Conservation (phyloP, 352 stramenopile genomes). For the Halophytophthora batemanensis region DNA sequence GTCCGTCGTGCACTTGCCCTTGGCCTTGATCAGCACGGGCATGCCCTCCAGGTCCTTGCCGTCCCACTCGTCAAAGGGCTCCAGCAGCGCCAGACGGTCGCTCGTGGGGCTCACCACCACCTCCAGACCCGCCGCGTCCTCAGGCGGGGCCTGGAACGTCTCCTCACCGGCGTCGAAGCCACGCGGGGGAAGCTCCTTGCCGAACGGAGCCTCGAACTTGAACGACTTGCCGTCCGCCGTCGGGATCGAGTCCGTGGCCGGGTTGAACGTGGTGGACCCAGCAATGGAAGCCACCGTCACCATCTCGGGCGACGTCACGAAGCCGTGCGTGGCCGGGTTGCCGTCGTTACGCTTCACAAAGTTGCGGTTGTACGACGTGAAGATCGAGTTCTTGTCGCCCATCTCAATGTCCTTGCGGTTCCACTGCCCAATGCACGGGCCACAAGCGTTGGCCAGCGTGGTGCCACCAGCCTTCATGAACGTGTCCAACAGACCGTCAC, state of each 20-base stretch:
- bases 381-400: constrained; percentile 92
- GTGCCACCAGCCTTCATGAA: constrained; percentile 88
- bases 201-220: constrained; percentile 89
- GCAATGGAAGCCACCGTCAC: constrained; percentile 90
- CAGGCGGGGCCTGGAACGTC: constrained; percentile 89
- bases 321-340: constrained; percentile 91
- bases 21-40: constrained; percentile 92
- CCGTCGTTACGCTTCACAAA: constrained; percentile 94
- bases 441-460: constrained; percentile 91
- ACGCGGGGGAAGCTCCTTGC: constrained; percentile 88
- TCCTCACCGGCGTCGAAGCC: constrained; percentile 91
- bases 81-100: constrained; percentile 85
- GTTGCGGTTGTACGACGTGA: constrained; percentile 95
- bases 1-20: constrained; percentile 95
- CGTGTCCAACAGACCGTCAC: constrained; percentile 89
- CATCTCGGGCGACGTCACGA: constrained; percentile 91
- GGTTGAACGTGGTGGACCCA: constrained; percentile 89
- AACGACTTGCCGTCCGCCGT: constrained; percentile 85
- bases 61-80: constrained; percentile 87
- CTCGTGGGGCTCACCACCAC: constrained; percentile 83
- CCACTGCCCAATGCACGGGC: constrained; percentile 94
- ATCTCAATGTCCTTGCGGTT: constrained; percentile 87
- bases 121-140: constrained; percentile 53
- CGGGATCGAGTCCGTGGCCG: constrained; percentile 87
- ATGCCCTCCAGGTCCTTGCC: constrained; percentile 87